Percentiles rank a stretch among this genome's conserved stretches.
These are phyloP conservation scores for Aspergillus mulundensis DNA, from an alignment of 495 filamentous ascomycete species.

Conservation along the genomic window DNA sequence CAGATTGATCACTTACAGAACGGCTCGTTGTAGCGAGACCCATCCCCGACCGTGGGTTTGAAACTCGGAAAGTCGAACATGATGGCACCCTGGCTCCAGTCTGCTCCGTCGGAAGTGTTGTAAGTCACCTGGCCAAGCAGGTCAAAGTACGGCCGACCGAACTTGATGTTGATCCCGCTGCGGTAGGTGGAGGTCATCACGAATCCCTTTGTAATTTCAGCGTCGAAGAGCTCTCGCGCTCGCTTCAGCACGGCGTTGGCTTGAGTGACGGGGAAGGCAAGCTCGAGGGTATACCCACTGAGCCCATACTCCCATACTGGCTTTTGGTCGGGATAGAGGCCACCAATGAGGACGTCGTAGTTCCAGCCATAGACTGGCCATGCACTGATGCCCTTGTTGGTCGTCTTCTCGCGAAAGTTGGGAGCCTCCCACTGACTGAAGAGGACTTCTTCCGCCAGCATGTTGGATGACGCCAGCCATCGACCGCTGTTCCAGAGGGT, in stretches of 20 bases:
- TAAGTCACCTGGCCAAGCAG: constrained; percentile 15
- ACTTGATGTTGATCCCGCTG: constrained; percentile 16
- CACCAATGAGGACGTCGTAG: constrained; percentile 15
- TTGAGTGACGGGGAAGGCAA: constrained; percentile 10
- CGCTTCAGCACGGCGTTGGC: constrained; percentile 9
- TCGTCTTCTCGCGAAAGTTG: constrained; percentile 17
- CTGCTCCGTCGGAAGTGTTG: constrained; percentile 13
- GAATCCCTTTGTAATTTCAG: constrained; percentile 1
- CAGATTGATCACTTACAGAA: constrained; percentile 7
- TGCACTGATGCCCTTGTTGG: constrained; percentile 5
- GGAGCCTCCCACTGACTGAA: constrained; percentile 13
- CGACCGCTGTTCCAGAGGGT: constrained; percentile 12
- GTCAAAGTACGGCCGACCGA: constrained; percentile 14
- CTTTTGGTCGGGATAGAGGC: constrained; percentile 15
- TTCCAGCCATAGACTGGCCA: constrained; percentile 18
- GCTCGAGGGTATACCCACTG: constrained; percentile 11
- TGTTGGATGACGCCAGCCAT: constrained; percentile 8
- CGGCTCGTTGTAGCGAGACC: constrained; percentile 9
- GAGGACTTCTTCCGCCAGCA: constrained; percentile 15
- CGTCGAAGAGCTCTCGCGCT: constrained; percentile 11
- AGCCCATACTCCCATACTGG: constrained; percentile 16
- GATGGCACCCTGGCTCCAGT: constrained; percentile 13
- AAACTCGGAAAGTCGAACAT: constrained; percentile 17
- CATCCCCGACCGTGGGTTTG: constrained; percentile 7
- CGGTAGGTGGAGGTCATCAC: constrained; percentile 16